Evolutionary conservation across 202 grass and related monocot genomes (phyloP), one percentile per base, ranked within the genome.

Genomic region (Schoenoplectus tabernaemontani): DNA sequence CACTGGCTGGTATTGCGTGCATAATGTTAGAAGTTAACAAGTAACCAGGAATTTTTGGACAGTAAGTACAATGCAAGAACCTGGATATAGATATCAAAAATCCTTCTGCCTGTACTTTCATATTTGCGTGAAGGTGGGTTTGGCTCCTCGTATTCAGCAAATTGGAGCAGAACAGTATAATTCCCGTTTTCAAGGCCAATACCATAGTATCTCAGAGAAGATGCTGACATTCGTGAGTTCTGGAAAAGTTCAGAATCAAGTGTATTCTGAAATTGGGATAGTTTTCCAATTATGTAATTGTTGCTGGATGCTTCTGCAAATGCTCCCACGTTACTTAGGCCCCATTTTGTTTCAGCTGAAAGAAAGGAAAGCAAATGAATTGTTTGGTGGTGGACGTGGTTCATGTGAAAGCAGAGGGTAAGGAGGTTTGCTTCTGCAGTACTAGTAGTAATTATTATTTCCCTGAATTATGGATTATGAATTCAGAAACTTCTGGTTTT

Each of bases 51-150:
- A 70, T 26, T 46, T 68, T 70, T 74, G 26, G 26, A 74, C 46
- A 19, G 20, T 28, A 13, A 70, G 4, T 44, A 51, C 28, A 74
- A 33, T 74, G 46, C 26, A 54, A 19, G 6, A 56, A 93, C 93
- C 89, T 97, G 93, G 33, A 91, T 50, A 87, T 97, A 97, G 47
- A 97, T 90, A 88, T 97, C 89, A 57, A 97, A 97, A 85, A 91
- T 80, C 77, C 93, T 91, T 85, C 85, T 97, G 36, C 93, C 93
- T 59, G 11, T 20, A 64, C 89, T 91, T 72, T 83, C 81, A 84
- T 82, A 97, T 60, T 62, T 46, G 24, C 2, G 5, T 33, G 85
- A 32, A 53, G 88, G 82, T 3, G 32, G 32, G 28, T 97, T 83
- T 30, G 75, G 59, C 15, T 88, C 90, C 17, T 32, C 81, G 76